Conservation (phyloP, 495 filamentous ascomycete species). For the Trichoderma orchidacearum region DNA sequence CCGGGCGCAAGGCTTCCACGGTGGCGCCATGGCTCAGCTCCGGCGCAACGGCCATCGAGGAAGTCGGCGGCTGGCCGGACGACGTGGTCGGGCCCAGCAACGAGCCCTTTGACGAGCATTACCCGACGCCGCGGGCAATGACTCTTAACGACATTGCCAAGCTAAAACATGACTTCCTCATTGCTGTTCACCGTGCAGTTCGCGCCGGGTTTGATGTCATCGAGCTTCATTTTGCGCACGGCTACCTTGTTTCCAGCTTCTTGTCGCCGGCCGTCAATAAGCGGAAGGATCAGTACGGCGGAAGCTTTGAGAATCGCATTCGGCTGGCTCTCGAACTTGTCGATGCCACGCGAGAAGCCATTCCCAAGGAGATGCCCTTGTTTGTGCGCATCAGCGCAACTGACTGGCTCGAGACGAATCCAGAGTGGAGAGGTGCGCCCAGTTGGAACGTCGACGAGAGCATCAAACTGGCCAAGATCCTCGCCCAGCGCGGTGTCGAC, state of each 20-base stretch:
- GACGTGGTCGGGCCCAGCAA: slow-evolving; percentile 41
- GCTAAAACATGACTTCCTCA: slow-evolving; percentile 41
- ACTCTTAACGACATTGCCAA: slow-evolving; percentile 40
- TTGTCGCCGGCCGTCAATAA: slow-evolving; percentile 40
- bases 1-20: slow-evolving; percentile 58
- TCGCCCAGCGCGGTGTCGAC: slow-evolving; percentile 45
- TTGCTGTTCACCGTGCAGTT: slow-evolving; percentile 38
- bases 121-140: slow-evolving; percentile 40
- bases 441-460: slow-evolving; percentile 43
- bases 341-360: slow-evolving; percentile 33
- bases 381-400: slow-evolving; percentile 45
- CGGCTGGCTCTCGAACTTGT: slow-evolving; percentile 40
- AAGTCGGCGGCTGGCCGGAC: slow-evolving; percentile 48
- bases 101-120: slow-evolving; percentile 36
- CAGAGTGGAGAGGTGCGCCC: slow-evolving; percentile 19
- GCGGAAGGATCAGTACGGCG: slow-evolving; percentile 50
- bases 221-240: slow-evolving; percentile 34
- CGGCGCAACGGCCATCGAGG: slow-evolving; percentile 34
- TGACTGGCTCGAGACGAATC: slow-evolving; percentile 45
- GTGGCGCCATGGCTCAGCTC: slow-evolving; percentile 49
- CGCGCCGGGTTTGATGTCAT: slow-evolving; percentile 41
- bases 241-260: slow-evolving; percentile 42
- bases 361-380: slow-evolving; percentile 50
- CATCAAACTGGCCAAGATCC: slow-evolving; percentile 33
- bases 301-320: slow-evolving; percentile 47